These are phyloP conservation scores for Penicillium sp. DNA, from an alignment of 2,329 filamentous ascomycete genomes.

Conservation along the genomic window DNA sequence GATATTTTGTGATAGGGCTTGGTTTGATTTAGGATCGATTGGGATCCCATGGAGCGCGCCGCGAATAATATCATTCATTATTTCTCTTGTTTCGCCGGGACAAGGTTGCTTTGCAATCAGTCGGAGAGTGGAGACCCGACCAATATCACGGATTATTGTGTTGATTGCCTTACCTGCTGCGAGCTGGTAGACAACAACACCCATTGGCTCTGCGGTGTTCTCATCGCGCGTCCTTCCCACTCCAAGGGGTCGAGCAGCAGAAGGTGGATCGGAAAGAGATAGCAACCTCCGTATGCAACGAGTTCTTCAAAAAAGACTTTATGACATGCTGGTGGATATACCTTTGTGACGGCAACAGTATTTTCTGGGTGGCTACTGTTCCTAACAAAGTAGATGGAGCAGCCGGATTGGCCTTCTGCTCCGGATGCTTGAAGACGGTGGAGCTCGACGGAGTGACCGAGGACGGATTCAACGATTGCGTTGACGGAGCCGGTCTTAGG, in stretches of 20 bases:
- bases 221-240: constrained; percentile 2
- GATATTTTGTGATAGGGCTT: background rate
- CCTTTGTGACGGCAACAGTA: background rate
- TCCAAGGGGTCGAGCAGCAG: background rate
- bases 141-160: constrained; percentile 1
- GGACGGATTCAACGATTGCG: constrained; percentile 1
- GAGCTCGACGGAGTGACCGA: background rate
- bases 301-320: constrained; percentile 2
- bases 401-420: constrained; percentile 2
- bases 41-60: background rate
- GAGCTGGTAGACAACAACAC: constrained; percentile 1
- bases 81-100: background rate
- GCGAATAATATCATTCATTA: constrained; percentile 1
- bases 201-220: background rate
- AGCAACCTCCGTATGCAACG: background rate
- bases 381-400: background rate
- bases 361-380: background rate
- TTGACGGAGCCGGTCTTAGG: background rate
- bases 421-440: constrained; percentile 3
- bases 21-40: background rate
- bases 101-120: background rate
- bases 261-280: constrained; percentile 1
- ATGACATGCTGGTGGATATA: background rate
- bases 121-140: background rate
- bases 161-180: background rate